These are phyloP conservation scores for Aegilops sharonensis DNA, from an alignment of 176 grass and related monocot species.

Conservation along the genomic window DNA sequence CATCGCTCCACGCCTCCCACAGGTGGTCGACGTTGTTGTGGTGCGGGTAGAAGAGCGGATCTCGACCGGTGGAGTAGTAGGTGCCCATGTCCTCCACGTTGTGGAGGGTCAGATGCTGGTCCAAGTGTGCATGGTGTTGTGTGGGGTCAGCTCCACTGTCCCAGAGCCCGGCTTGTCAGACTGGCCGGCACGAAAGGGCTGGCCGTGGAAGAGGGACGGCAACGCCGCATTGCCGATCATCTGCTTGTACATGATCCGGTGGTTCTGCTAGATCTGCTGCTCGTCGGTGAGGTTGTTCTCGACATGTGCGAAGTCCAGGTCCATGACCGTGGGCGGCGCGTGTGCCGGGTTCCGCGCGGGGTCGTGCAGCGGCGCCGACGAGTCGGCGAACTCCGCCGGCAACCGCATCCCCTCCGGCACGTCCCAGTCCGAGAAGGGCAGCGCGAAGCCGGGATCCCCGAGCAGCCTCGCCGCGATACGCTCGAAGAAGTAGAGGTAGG, in stretches of 20 bases:
- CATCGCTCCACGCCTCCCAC: constrained; percentile 41
- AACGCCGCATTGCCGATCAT: constrained; percentile 21
- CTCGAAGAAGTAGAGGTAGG: constrained; percentile 72
- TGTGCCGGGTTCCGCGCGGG: constrained; percentile 20
- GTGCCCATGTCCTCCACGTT: constrained; percentile 48
- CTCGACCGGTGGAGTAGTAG: constrained; percentile 54
- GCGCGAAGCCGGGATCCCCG: constrained; percentile 36
- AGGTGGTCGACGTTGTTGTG: constrained; percentile 57
- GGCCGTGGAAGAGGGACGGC: constrained; percentile 41
- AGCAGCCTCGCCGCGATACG: constrained; percentile 58
- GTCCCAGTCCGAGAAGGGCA: constrained; percentile 62
- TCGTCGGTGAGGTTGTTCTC: constrained; percentile 23
- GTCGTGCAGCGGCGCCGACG: constrained; percentile 43
- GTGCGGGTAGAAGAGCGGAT: constrained; percentile 55
- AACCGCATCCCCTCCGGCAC: constrained; percentile 55
- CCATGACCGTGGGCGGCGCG: constrained; percentile 27
- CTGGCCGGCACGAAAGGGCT: constrained; percentile 34
- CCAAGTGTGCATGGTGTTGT: constrained; percentile 40
- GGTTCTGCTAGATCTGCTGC: constrained; percentile 38
- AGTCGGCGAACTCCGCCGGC: constrained; percentile 31
- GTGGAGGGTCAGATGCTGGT: constrained; percentile 21
- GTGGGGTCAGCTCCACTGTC: constrained; percentile 29
- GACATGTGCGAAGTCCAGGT: background rate
- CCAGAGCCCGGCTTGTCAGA: constrained; percentile 8
- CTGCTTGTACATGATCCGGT: constrained; percentile 45